These are phyloP conservation scores for Astragalus membranaceus DNA, from an alignment of 306 rosid species.

Conservation along the genomic window DNA sequence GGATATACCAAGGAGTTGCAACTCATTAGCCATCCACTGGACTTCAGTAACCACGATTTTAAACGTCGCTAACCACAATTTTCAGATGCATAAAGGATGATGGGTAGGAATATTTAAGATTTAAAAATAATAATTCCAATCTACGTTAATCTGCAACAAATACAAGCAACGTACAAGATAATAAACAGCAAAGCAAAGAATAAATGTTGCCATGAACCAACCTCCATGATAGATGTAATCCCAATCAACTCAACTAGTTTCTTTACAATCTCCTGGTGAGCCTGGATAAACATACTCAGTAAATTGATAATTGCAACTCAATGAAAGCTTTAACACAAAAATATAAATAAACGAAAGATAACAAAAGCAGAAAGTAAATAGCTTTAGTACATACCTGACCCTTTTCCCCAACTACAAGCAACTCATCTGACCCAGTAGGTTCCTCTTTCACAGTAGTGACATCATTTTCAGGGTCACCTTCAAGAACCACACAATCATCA, in stretches of 20 bases:
- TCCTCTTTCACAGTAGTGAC: constrained; percentile 25
- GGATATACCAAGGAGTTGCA: too few relatives aligned
- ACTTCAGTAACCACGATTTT: too few relatives aligned
- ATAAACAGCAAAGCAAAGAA: constrained; percentile 17
- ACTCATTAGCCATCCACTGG: too few relatives aligned
- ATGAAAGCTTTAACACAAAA: neutral
- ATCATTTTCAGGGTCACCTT: constrained; percentile 55
- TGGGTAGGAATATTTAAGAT: neutral
- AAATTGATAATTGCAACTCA: constrained; percentile 6
- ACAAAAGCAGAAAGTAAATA: too few relatives aligned
- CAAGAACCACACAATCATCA: constrained; percentile 72
- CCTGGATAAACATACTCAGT: constrained; percentile 45
- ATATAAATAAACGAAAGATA: neutral
- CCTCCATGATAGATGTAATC: constrained; percentile 99
- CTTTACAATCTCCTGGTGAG: constrained; percentile 71
- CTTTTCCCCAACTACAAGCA: constrained; percentile 67
- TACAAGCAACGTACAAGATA: neutral
- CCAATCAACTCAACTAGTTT: constrained; percentile 96
- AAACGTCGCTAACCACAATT: too few relatives aligned
- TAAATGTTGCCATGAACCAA: constrained; percentile 35
- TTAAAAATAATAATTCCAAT: neutral
- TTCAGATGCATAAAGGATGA: neutral
- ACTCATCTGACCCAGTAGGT: constrained; percentile 46
- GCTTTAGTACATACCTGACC: constrained; percentile 55
- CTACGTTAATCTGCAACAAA: neutral